Base-by-base conservation (phyloP, 192 early-diverging fungal species). In the Radiomyces spectabilis region DNA sequence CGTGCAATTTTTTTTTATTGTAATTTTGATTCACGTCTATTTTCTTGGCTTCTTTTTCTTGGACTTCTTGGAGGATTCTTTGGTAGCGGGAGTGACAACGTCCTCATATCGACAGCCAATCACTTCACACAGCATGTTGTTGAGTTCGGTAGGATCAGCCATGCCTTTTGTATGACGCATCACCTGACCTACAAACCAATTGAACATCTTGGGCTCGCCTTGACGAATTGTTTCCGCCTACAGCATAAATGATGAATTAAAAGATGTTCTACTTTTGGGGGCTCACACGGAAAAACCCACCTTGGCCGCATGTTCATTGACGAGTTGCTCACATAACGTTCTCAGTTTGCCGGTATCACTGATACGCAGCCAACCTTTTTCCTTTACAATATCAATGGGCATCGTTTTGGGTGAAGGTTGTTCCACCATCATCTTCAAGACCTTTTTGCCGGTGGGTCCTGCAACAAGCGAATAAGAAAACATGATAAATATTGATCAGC, bases 131-230 rank as follows among this genome's bases (percentile, higher is more conserved):
- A n/a, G n/a, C n/a, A n/a, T n/a, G n/a, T 75, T 61, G 41, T 84
- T 89, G 6, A 89, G 66, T 2, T 78, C 55, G 12, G 81, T 72
- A 2, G 93, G 91, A 42, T 91, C 83, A 6, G 86, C 86, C 42
- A 83, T 74, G 13, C 91, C 91, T 67, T 84, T 77, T 5, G 88
- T 92, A 40, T 73, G 65, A 32, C 78, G 71, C 87, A 96, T 90
- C 5, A 87, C 75, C 65, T 91, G 80, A 5, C 91, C 90, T 19
- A 93, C 75, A 58, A 96, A 86, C 73, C 89, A 92, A 26, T 83
- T 82, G 4, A 87, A 64, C 29, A 89, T 45, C 3, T 85, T 80
- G 15, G 68, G 41, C 33, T 89, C 86, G 0, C 89, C 91, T 12
- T 65, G 70, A 56, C 75, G 59, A 34, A 89, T 75, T 8, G 69